phyloP scores from a whole-genome alignment of 257 asterid genomes.

The Solanum pennellii region DNA sequence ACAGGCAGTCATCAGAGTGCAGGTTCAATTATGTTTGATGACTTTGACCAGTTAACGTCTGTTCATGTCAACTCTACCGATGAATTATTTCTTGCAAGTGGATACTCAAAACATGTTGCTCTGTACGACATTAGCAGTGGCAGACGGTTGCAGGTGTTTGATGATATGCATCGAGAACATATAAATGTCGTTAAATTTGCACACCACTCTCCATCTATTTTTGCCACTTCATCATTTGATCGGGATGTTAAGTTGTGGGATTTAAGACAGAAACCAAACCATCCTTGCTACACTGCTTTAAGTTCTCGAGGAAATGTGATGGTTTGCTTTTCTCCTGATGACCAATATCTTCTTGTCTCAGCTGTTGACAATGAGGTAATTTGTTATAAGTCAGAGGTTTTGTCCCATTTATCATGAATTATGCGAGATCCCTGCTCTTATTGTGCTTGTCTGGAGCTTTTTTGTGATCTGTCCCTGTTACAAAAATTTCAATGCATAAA shows the following conservation, averaged over 20 bases:
- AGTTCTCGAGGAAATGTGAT: conserved; percentile 87
- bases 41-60: conserved; percentile 85
- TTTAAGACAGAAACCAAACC: conserved; percentile 61
- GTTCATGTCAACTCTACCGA: conserved; percentile 88
- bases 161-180: conserved; percentile 78
- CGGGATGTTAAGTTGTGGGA: conserved; percentile 93
- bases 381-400: background rate
- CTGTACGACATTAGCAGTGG: conserved; percentile 71
- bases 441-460: background rate
- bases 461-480: background rate
- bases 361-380: conserved; percentile 94
- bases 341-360: conserved; percentile 85
- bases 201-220: conserved; percentile 82
- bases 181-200: conserved; percentile 88
- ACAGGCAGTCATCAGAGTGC: conserved; percentile 23
- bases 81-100: conserved; percentile 89
- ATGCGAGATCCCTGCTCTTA: background rate
- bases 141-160: conserved; percentile 61
- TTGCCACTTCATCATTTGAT: conserved; percentile 89
- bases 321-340: conserved; percentile 97
- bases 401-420: background rate
- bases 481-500: background rate
- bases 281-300: conserved; percentile 73
- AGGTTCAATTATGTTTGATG: conserved; percentile 57
- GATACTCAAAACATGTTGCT: conserved; percentile 79